These are phyloP conservation scores for Tolypocladium album DNA, from an alignment of 2,329 filamentous ascomycete genomes.

Conservation along the genomic window DNA sequence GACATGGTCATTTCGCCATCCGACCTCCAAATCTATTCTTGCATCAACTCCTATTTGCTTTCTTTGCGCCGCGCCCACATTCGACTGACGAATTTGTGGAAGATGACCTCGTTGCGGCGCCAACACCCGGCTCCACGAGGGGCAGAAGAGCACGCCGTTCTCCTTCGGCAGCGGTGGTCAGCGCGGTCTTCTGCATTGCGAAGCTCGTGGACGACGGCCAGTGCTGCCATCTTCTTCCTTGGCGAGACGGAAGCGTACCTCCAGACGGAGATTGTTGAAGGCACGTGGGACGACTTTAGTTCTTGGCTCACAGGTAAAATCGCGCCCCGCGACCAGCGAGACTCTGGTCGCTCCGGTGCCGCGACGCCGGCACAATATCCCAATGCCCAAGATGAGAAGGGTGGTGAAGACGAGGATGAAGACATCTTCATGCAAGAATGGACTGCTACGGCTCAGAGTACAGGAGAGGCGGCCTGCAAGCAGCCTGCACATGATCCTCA, in stretches of 20 bases:
- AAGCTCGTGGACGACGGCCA: slow-evolving; percentile 81
- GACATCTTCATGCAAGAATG: not conserved
- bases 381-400: not conserved
- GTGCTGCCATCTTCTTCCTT: slow-evolving; percentile 78
- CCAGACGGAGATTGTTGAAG: slow-evolving; percentile 77
- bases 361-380: slow-evolving; percentile 8
- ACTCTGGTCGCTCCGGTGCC: slow-evolving; percentile 10
- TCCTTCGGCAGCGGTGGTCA: slow-evolving; percentile 54
- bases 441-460: not conserved
- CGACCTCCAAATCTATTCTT: slow-evolving; percentile 71
- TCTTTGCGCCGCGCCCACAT: slow-evolving; percentile 80
- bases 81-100: slow-evolving; percentile 77
- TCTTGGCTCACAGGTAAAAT: slow-evolving; percentile 53
- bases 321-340: slow-evolving; percentile 13
- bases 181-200: slow-evolving; percentile 58
- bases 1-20: slow-evolving; percentile 74
- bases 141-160: slow-evolving; percentile 48
- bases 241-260: slow-evolving; percentile 82
- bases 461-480: not conserved
- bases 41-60: slow-evolving; percentile 79
- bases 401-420: not conserved
- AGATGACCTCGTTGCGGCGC: slow-evolving; percentile 65
- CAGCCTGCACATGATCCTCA: slow-evolving; percentile 62
- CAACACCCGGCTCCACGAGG: slow-evolving; percentile 61
- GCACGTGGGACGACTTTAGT: slow-evolving; percentile 71